Base-by-base conservation (phyloP, 1,139 yeast species). In the Sporopachydermia cereana region DNA sequence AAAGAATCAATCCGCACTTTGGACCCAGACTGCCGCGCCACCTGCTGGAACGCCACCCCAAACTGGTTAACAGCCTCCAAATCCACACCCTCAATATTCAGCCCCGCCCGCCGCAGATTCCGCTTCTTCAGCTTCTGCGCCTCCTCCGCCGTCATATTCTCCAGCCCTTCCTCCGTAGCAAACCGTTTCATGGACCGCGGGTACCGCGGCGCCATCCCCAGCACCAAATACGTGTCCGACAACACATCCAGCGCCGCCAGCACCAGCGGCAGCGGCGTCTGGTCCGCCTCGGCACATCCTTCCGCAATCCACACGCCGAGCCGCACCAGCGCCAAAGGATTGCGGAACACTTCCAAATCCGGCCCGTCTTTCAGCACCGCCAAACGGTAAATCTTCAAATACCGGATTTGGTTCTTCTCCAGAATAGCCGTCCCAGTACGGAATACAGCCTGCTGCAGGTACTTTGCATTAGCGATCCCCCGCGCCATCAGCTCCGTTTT, bases 281-380 rank as follows among this genome's bases (percentile, higher is more conserved):
- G 75, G 51, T 84, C 89, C 24, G 82, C 67, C 56, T 88, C 96
- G 3, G 93, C 84, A 55, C 91, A 83, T 50, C 86, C 84, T 58
- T 91, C 98, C 43, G 88, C 68, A 3, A 93, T 69, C 98, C 98
- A 93, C 46, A 79, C 74, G 0, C 97, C 97, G 24, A 93, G 66
- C 54, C 94, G 76, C 27, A 86, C 70, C 46, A 93, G 64, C 44
- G 95, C 85, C 48, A 91, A 65, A 2, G 98, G 98, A 59, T 91
- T 93, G 51, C 76, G 75, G 61, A 86, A 89, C 47, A 84, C 65
- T 42, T 72, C 76, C 41, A 86, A 66, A 56, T 86, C 94, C 1
- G 95, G 94, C 1, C 89, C 95, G 57, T 89, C 97, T 54, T 84
- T 84, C 42, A 93, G 66, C 12, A 91, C 95, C 45, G 95, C 94